These are phyloP conservation scores for Brassica cretica DNA, from an alignment of 345 rosid species.

Conservation along the genomic window DNA sequence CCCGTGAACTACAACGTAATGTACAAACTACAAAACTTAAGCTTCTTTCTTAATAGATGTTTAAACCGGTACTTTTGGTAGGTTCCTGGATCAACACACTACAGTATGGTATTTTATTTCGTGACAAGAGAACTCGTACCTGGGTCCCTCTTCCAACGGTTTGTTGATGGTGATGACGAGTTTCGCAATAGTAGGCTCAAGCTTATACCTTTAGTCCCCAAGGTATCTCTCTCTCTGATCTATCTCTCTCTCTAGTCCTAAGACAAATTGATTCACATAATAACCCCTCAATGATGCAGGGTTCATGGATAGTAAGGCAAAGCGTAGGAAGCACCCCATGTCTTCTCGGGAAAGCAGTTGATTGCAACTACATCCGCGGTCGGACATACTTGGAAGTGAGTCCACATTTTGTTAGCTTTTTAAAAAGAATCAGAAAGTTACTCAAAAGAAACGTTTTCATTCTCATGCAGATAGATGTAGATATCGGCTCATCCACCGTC, in stretches of 20 bases:
- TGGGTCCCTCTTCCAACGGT: conserved; percentile 89
- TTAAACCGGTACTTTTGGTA: conserved; percentile 25
- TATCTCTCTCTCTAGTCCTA: background rate
- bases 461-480: conserved; percentile 74
- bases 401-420: background rate
- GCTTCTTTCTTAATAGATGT: background rate
- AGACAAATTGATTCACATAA: background rate
- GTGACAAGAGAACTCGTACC: conserved; percentile 63
- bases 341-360: conserved; percentile 93
- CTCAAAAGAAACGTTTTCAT: background rate
- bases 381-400: conserved; percentile 81
- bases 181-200: conserved; percentile 93
- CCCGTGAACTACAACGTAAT: conserved; percentile 10
- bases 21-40: conserved; percentile 4
- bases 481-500: conserved; percentile 96
- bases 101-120: conserved; percentile 96
- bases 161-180: conserved; percentile 97
- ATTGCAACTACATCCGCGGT: conserved; percentile 89
- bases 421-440: background rate
- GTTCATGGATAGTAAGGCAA: conserved; percentile 99
- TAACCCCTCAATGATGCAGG: conserved; percentile 47
- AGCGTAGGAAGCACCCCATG: conserved; percentile 99
- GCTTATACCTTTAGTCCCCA: conserved; percentile 95
- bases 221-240: conserved; percentile 47
- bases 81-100: conserved; percentile 97